Base-by-base conservation (phyloP, 306 rosid species). In the Cicer chorassanicum region DNA sequence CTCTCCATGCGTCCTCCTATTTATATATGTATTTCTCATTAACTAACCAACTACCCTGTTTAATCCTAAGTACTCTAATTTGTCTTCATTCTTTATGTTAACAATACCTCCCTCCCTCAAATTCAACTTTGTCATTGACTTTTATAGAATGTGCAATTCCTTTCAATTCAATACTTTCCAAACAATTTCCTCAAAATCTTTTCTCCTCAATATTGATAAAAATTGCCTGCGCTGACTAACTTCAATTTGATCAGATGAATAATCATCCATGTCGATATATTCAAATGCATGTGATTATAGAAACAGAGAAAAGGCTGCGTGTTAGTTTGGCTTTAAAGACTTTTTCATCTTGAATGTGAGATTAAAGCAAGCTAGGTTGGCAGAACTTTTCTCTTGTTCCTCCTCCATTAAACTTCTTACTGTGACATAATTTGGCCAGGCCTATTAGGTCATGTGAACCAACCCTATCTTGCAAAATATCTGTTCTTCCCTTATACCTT, bases 351-450 rank as follows among this genome's bases (percentile, higher is more conserved):
- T 49, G 55, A n/a, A 15, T 0, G 7, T 54, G 60, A 18, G 60
- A 54, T 49, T 49, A 53, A 54, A 54, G 11, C 2, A 7, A 54
- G 60, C 13, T 19, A 16, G 13, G 60, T 16, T 54, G 2, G 13
- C 60, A 16, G 13, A 54, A 54, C 60, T 54, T 8, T 54, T 54
- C 13, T 54, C 34, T 8, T 18, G 8, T 16, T 54, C 60, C 19
- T 54, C 34, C 60, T 18, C 60, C 62, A 56, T 56, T 56, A 56
- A 19, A 19, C 36, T 19, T 7, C 39, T 56, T 18, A 56, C 62
- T 56, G 21, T 56, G 62, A 56, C 62, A 56, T 9, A 55, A 39
- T 56, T 56, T 55, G 61, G 61, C 61, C 10, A 18, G 36, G n/a
- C 6, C 34, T 55, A 55, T 55, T 55, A 55, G 61, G 38, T 55